phyloP scores from a whole-genome alignment of 2,329 filamentous ascomycete genomes.

The Alternaria viburni region DNA sequence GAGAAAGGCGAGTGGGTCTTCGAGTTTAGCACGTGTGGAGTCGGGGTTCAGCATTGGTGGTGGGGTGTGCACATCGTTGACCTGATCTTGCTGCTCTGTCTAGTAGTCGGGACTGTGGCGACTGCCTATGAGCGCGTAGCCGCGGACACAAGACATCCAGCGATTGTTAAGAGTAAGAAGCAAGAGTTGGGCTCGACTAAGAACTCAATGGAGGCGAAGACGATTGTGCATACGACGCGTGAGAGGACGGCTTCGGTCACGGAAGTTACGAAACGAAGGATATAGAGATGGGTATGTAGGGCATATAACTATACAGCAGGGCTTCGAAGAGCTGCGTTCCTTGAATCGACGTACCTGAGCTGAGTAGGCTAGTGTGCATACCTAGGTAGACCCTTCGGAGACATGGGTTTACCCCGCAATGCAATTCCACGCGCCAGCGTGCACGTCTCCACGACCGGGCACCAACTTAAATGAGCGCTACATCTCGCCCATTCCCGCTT shows the following conservation, averaged over 20 bases:
- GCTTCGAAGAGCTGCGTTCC: not conserved
- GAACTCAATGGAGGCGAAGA: not conserved
- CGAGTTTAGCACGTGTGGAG: constrained; percentile 77
- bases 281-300: not conserved
- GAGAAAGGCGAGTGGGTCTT: constrained; percentile 85
- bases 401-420: not conserved
- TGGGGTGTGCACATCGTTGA: constrained; percentile 75
- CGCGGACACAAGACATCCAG: not conserved
- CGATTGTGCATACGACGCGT: not conserved
- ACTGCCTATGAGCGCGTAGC: not conserved
- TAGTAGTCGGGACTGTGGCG: not conserved
- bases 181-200: not conserved
- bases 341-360: not conserved
- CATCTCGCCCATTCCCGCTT: not conserved
- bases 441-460: not conserved
- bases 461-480: not conserved
- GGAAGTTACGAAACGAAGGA: not conserved
- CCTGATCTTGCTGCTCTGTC: constrained; percentile 5
- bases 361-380: not conserved
- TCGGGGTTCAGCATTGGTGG: constrained; percentile 92
- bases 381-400: not conserved
- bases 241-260: not conserved
- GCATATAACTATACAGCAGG: not conserved
- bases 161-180: not conserved
- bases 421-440: not conserved